phyloP scores from a whole-genome alignment of 179 eudicot genomes.

The Patellifolia procumbens region DNA sequence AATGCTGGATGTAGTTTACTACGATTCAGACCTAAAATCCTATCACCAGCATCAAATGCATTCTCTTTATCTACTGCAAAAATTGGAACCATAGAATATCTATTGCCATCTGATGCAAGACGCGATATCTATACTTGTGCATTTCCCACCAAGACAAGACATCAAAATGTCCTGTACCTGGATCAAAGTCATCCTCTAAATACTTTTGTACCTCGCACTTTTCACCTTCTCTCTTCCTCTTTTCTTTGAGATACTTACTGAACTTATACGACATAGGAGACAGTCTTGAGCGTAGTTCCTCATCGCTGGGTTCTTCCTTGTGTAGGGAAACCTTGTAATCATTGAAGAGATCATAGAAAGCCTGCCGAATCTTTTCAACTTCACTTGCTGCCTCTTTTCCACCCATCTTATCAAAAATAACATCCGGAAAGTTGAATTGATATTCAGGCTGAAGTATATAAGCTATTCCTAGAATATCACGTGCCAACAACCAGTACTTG shows the following conservation, averaged over 20 bases:
- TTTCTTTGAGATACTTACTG: not conserved
- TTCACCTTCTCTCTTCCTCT: not conserved
- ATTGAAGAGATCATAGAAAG: not conserved
- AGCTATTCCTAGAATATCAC: too few relatives aligned
- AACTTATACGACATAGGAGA: not conserved
- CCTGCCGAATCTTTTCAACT: not conserved
- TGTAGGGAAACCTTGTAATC: slow-evolving; percentile 12
- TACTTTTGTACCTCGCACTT: not conserved
- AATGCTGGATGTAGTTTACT: not conserved
- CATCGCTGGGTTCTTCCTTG: not conserved
- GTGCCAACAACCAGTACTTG: too few relatives aligned
- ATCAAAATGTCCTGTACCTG: not conserved
- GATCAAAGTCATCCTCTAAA: not conserved
- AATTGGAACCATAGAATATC: too few relatives aligned
- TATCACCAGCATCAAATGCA: too few relatives aligned
- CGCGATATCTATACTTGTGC: not conserved
- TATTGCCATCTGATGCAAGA: not conserved
- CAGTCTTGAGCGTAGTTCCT: not conserved
- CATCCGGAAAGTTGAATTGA: too few relatives aligned
- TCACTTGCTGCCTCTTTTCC: too few relatives aligned
- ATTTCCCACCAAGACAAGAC: not conserved
- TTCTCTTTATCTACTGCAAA: too few relatives aligned
- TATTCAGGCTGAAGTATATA: too few relatives aligned
- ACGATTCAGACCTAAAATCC: not conserved
- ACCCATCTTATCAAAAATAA: too few relatives aligned